Evolutionary conservation across 371 early-diverging fungal genomes (phyloP), one percentile per base, ranked within the genome.

Genomic region (Mortierella sp.): DNA sequence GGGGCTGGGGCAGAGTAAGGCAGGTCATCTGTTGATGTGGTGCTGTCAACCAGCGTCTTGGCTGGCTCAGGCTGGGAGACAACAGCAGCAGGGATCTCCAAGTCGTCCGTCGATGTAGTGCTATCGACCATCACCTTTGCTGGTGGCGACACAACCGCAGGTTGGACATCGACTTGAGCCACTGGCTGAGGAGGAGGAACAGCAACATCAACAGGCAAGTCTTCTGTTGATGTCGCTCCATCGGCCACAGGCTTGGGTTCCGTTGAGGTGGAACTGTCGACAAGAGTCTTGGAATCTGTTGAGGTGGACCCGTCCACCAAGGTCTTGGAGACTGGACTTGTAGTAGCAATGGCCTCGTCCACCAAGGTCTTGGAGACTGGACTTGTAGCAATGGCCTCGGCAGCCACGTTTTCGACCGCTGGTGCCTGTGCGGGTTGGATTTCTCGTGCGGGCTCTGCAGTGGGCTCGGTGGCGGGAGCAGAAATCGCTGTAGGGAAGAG

Each of bases 11-110:
- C 54, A 17, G 40, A 10, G 29, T 29, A n/a, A 37, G 59, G 59
- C 29, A 59, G n/a, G 44, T 50, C 51, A 16, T 59, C 67, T 8
- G 67, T 67, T 10, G 59, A 54, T 1, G 66, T 59, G 13, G 57
- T 52, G 13, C 54, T 43, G 25, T 63, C 63, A 7, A 44, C 43
- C 51, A 55, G 28, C 8, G 45, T 50, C 57, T 50, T 56, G 9
- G 51, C 25, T 9, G 60, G 50, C 40, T 57, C 46, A 29, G 58
- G 22, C 13, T 16, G 46, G 12, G 49, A 7, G 19, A 4, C 31
- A 14, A 25, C 49, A 1, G 17, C 24, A 3, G 21, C 7, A 22
- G 22, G 24, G n/a, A n/a, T n/a, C n/a, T n/a, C n/a, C 34, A 31
- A 3, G 17, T 19, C 34, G 8, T 50, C 52, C 6, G 53, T 64